phyloP scores from a whole-genome alignment of 495 filamentous ascomycete genomes.

The Tuber calosporum region DNA sequence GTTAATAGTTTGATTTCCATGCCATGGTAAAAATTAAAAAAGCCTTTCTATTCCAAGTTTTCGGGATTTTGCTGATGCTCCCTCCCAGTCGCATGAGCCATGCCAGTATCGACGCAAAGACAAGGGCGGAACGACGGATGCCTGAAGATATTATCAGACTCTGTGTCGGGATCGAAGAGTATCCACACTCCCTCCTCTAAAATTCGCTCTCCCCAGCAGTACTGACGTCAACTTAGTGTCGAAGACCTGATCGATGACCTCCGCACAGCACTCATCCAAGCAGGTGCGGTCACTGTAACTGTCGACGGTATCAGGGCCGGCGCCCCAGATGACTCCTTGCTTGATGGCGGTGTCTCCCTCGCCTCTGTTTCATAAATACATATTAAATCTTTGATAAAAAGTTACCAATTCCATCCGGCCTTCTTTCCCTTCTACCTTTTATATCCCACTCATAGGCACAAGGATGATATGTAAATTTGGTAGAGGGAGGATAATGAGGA shows the following conservation, averaged over 20 bases:
- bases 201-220: background rate
- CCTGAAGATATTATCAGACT: slow-evolving; percentile 93
- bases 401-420: background rate
- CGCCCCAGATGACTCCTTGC: slow-evolving; percentile 24
- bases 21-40: slow-evolving; percentile 62
- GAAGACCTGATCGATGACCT: slow-evolving; percentile 92
- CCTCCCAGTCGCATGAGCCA: slow-evolving; percentile 76
- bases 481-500: background rate
- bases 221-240: slow-evolving; percentile 40
- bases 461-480: background rate
- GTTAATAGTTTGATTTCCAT: slow-evolving; percentile 98
- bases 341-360: slow-evolving; percentile 9
- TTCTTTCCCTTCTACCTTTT: background rate
- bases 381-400: background rate
- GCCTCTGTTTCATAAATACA: slow-evolving; percentile 10
- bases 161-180: slow-evolving; percentile 94
- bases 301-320: slow-evolving; percentile 66
- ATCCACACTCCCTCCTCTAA: background rate
- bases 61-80: background rate
- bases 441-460: background rate
- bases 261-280: slow-evolving; percentile 79
- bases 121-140: slow-evolving; percentile 76
- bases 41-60: background rate
- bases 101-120: slow-evolving; percentile 94
- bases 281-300: slow-evolving; percentile 80